Base-by-base conservation (phyloP, 768 basidiomycete genomes). In the Boletus huronensis region DNA sequence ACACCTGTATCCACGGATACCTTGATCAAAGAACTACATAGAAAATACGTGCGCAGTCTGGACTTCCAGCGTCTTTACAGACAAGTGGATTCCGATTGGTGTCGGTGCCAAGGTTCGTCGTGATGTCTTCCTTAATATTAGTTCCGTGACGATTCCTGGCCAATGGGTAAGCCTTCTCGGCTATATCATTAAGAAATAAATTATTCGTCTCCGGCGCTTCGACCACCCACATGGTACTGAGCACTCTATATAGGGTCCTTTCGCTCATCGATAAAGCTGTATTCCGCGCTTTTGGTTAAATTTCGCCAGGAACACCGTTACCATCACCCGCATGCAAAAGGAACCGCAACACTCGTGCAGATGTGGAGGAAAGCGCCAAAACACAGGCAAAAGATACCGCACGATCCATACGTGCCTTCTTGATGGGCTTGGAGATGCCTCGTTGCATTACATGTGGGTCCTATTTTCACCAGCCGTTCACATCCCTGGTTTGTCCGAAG, bases 1-100 rank as follows among this genome's bases (percentile, higher is more conserved):
- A 63, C 58, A 53, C 55, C 40, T 71, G 62, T 70, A 70, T 61
- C 60, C 59, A 61, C 70, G 69, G 67, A 71, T 62, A 68, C 69
- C 40, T 57, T 63, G 60, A 65, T 62, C 46, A 58, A 57, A 58
- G 46, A 47, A 54, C 54, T 56, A 40, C 49, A 39, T 61, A 59
- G 57, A 60, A 58, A 40, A 43, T 54, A 50, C 53, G 43, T 61
- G 50, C 40, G 42, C 42, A 43, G 39, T 57, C 51, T 52, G 48
- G 55, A 39, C 32, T 26, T 47, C 44, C 43, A 19, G 28, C 53
- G 23, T 52, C 50, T 50, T 31, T 29, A 31, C 49, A 41, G 48
- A 35, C 50, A 48, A 41, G 53, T 38, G n/a, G 52, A 29, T 41
- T 52, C 25, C 46, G 39, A 46, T 43, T 34, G 45, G 46, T 40